Percentiles rank a stretch among this genome's conserved stretches.
Conservation (phyloP, 2,329 filamentous ascomycete genomes). For the Apiospora rasikravindrae region DNA sequence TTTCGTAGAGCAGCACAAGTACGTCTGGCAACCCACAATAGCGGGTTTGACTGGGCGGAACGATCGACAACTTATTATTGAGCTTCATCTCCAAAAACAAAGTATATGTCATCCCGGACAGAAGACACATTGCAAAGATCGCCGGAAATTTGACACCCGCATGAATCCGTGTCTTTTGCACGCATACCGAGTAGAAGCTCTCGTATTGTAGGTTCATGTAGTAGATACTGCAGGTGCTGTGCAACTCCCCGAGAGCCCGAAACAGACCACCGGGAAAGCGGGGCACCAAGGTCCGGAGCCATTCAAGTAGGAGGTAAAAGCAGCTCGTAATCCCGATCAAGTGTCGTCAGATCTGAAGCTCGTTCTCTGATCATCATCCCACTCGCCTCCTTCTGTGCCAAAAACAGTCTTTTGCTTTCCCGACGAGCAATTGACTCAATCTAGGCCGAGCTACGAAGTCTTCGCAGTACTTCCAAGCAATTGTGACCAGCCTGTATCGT, state of each 20-base stretch:
- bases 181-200: background rate
- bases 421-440: background rate
- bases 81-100: background rate
- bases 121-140: background rate
- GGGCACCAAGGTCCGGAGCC: slow-evolving; percentile 4
- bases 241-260: slow-evolving; percentile 10
- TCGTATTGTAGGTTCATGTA: background rate
- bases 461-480: background rate
- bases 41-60: slow-evolving; percentile 2
- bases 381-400: background rate
- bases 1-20: background rate
- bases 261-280: slow-evolving; percentile 10
- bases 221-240: background rate
- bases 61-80: background rate
- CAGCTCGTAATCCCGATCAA: background rate
- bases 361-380: background rate
- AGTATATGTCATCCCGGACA: background rate
- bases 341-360: background rate
- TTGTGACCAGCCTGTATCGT: background rate
- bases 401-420: background rate
- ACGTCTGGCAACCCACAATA: background rate
- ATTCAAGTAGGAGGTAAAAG: slow-evolving; percentile 12
- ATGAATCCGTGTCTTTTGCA: background rate
- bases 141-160: background rate
- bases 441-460: background rate